Conservation (phyloP, 108 stramenopile genomes). For the Parietichytrium sp. region DNA sequence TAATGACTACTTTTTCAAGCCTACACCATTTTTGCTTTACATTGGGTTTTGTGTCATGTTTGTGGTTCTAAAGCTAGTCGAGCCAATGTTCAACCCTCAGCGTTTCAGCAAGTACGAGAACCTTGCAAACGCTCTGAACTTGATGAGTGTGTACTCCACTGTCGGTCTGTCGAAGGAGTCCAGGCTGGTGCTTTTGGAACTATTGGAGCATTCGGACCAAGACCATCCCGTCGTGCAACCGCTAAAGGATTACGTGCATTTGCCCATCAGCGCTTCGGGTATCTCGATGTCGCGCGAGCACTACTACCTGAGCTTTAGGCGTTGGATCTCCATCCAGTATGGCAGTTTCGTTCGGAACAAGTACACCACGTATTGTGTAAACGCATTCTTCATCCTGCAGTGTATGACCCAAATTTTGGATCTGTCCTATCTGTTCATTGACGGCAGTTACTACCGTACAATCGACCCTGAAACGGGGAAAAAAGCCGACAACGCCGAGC, state of each 20-base stretch:
- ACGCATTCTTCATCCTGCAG: constrained; percentile 20
- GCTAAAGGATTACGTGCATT: constrained; percentile 1
- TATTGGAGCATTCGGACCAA: neutral
- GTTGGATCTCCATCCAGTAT: constrained; percentile 4
- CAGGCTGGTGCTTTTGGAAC: neutral
- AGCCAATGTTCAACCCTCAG: neutral
- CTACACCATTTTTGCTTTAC: constrained; percentile 5
- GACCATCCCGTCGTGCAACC: constrained; percentile 25
- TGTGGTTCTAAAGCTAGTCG: constrained; percentile 12
- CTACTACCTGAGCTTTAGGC: constrained; percentile 1
- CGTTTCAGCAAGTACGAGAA: constrained; percentile 12
- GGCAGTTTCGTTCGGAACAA: neutral
- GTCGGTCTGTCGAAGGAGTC: constrained; percentile 20
- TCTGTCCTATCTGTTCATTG: constrained; percentile 1
- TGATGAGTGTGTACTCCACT: constrained; percentile 28
- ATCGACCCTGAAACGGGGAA: constrained; percentile 16
- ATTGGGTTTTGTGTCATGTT: constrained; percentile 27
- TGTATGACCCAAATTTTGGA: constrained; percentile 22
- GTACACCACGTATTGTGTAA: neutral
- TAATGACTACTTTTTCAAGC: constrained; percentile 39
- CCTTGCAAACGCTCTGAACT: constrained; percentile 20
- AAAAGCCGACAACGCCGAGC: neutral
- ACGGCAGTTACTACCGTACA: neutral
- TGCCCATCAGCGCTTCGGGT: neutral
- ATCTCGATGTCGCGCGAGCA: neutral